Evolutionary conservation across 2,329 filamentous ascomycete species (phyloP).

Genomic region (Microsporum audouinii): DNA sequence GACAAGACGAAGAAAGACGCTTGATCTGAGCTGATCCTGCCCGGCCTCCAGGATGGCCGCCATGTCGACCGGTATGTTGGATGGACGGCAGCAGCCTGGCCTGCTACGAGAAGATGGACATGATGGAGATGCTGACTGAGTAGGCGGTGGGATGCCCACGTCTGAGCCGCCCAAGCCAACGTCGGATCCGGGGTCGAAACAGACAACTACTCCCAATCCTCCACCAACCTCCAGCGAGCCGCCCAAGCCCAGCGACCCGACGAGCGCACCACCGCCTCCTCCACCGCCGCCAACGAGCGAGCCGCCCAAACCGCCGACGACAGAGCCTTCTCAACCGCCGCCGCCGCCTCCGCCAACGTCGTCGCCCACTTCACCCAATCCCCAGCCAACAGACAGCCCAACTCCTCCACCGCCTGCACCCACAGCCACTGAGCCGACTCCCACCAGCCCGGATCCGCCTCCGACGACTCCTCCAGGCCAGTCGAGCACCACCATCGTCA

Average conservation of each 20-base stretch:
- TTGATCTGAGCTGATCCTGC: neutral
- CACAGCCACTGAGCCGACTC: conserved; percentile 4
- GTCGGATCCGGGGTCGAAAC: neutral
- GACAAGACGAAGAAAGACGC: neutral
- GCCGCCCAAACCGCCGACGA: conserved; percentile 4
- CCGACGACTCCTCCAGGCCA: neutral
- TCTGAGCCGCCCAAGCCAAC: neutral
- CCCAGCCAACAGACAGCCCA: conserved; percentile 1
- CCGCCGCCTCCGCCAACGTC: neutral
- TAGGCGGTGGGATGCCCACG: neutral
- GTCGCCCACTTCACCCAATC: neutral
- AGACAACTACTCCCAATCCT: neutral
- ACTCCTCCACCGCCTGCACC: conserved; percentile 8
- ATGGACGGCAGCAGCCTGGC: neutral
- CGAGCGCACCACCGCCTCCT: neutral
- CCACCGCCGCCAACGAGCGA: neutral
- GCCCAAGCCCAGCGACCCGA: neutral
- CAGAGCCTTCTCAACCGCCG: conserved; percentile 4
- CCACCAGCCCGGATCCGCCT: conserved; percentile 1
- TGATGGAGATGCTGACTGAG: neutral
- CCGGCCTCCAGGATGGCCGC: neutral
- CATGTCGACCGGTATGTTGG: neutral
- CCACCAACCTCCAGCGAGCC: neutral
- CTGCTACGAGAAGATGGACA: neutral
- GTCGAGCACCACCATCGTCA: conserved; percentile 17